Evolutionary conservation across 139 green algal genomes (phyloP).

Genomic region (Chlorella sp.): DNA sequence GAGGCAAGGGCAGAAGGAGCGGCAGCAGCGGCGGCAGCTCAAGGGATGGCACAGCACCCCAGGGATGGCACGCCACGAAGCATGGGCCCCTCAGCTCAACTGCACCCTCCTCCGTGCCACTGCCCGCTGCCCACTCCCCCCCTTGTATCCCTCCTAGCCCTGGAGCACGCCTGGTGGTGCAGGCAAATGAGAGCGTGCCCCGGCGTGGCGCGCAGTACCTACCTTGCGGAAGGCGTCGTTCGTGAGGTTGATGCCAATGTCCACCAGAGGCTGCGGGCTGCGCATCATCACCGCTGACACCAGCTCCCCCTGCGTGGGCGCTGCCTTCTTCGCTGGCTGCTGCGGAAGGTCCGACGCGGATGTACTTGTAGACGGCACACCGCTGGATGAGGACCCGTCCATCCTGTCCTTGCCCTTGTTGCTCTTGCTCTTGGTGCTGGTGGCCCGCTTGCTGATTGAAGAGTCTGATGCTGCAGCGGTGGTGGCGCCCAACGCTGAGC

Average conservation of each 20-base stretch:
- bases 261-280: background rate
- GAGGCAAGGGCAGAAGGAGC: too few relatives aligned
- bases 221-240: background rate
- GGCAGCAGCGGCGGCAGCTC: too few relatives aligned
- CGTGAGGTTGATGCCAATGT: background rate
- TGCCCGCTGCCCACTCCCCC: too few relatives aligned
- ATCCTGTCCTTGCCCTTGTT: background rate
- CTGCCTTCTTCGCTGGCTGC: background rate
- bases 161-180: background rate
- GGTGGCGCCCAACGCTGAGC: too few relatives aligned
- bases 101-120: too few relatives aligned
- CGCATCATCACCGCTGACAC: background rate
- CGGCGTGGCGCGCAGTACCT: background rate
- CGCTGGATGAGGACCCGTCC: too few relatives aligned
- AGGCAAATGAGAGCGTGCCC: background rate
- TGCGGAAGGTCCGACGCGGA: too few relatives aligned
- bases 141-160: too few relatives aligned
- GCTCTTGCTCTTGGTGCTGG: background rate
- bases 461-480: background rate
- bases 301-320: background rate
- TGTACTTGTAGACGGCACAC: too few relatives aligned
- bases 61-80: too few relatives aligned
- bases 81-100: too few relatives aligned
- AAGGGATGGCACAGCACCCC: too few relatives aligned
- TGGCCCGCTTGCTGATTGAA: background rate